These are phyloP conservation scores for Neurospora sp. DNA, from an alignment of 495 filamentous ascomycete genomes.

Conservation along the genomic window DNA sequence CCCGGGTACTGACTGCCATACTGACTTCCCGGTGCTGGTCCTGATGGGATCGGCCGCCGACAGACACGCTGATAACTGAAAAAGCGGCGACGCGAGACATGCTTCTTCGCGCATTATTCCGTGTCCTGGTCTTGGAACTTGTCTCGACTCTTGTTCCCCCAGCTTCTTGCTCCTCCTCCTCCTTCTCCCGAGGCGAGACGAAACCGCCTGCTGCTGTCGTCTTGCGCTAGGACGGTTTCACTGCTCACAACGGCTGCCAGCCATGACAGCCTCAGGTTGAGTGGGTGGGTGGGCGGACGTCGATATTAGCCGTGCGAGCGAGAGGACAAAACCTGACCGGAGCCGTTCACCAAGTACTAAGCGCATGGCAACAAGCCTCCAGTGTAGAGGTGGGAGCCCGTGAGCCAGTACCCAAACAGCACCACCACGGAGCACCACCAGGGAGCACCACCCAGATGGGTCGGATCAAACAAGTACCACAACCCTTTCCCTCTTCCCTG, in stretches of 20 bases:
- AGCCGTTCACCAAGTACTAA: background rate
- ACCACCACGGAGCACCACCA: background rate
- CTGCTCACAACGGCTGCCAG: background rate
- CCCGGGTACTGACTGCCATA: background rate
- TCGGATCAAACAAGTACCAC: conserved; percentile 1
- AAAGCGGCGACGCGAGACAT: background rate
- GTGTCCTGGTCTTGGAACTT: background rate
- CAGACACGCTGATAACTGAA: background rate
- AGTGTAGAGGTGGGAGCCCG: background rate
- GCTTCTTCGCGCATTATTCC: background rate
- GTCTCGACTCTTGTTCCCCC: background rate
- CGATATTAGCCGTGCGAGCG: background rate
- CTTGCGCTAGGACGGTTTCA: background rate
- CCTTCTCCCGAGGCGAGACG: background rate
- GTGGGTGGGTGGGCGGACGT: background rate
- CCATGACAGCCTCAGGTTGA: background rate
- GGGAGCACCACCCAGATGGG: background rate
- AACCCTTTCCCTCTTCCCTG: background rate
- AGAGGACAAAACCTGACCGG: background rate
- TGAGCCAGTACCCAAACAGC: background rate
- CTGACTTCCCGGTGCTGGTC: background rate
- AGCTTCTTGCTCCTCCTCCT: background rate
- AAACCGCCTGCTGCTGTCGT: background rate
- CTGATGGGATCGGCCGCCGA: background rate
- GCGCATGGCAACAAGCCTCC: background rate